These are phyloP conservation scores for Neurospora sp. DNA, from an alignment of 2,329 filamentous ascomycete genomes.

Conservation along the genomic window DNA sequence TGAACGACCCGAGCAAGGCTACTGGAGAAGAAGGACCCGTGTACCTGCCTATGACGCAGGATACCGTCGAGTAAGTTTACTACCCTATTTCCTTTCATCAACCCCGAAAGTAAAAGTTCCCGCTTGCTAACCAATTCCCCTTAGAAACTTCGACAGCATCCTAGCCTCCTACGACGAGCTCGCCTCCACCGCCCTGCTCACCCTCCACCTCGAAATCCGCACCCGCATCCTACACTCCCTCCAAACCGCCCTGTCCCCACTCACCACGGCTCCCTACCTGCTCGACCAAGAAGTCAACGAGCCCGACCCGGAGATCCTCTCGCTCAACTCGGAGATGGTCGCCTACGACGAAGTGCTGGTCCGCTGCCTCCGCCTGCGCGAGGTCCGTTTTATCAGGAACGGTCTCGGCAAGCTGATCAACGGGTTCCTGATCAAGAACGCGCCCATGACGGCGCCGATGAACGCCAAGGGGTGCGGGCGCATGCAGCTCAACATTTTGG, in stretches of 20 bases:
- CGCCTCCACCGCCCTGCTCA: conserved; percentile 68
- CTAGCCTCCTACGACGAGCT: conserved; percentile 75
- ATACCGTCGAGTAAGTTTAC: conserved; percentile 67
- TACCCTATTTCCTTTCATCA: not conserved
- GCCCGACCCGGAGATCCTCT: conserved; percentile 71
- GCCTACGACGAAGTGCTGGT: conserved; percentile 76
- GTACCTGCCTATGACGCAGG: conserved; percentile 78
- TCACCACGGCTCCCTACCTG: conserved; percentile 47
- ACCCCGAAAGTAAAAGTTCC: not conserved
- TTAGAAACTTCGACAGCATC: conserved; percentile 75
- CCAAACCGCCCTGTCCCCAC: conserved; percentile 49
- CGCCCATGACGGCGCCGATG: conserved; percentile 66
- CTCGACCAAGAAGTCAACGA: conserved; percentile 65
- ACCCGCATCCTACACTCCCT: conserved; percentile 79
- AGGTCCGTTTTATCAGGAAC: conserved; percentile 65
- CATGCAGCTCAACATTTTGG: conserved; percentile 88
- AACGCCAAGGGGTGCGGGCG: conserved; percentile 75
- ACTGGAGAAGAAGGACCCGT: conserved; percentile 56
- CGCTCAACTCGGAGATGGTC: conserved; percentile 76
- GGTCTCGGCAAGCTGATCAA: conserved; percentile 74
- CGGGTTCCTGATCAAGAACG: conserved; percentile 64
- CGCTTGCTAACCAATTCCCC: conserved; percentile 4
- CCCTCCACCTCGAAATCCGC: conserved; percentile 80
- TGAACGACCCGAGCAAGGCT: conserved; percentile 52
- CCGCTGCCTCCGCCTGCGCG: conserved; percentile 59